Evolutionary conservation across 306 rosid species (phyloP), one percentile per base, ranked within the genome.

Genomic region (Quercus bicolor): DNA sequence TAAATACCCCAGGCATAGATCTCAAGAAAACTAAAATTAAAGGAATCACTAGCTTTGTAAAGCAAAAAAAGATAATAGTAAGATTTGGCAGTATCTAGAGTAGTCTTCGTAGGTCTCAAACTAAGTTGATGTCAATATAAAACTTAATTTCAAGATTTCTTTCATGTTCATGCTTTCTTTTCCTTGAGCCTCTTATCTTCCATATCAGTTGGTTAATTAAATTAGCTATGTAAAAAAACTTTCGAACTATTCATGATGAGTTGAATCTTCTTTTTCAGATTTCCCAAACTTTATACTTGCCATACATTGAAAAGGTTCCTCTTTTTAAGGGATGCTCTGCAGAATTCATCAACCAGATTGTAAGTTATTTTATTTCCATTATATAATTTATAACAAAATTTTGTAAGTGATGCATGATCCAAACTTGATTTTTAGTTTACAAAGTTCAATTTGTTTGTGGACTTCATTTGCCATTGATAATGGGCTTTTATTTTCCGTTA

Each of bases 271-370:
- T 48, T 64, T 48, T 85, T 86, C 91, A 95, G 99, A 93, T 95
- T 75, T 90, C 97, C 4, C 94, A 93, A 87, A 84, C 88, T 20
- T 83, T 95, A 77, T 95, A 95, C 84, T 79, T 86, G 85, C 85
- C 96, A 15, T 83, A 65, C 74, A 62, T 95, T 55, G 83, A 84
- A 80, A 83, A 88, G 6, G 97, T 92, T 76, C 24, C 89, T 73
- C 90, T 95, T 40, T 93, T 95, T 79, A 87, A 74, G 77, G 95
- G 87, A 52, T 95, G 99, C 84, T 88, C 97, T 37, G 65, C 87
- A 24, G 99, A 95, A 84, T 95, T 95, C 87, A 86, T 95, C 92
- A 91, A 91, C 82, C 99, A 95, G 84, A 93, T 95, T 16, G 99
- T 95, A 80, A 88, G 97, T 78, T 66, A 70, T 29, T 61, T 20